Evolutionary conservation across 164 flowering plant species (phyloP), one percentile per base, ranked within the genome.

Genomic region (Macadamia integrifolia): DNA sequence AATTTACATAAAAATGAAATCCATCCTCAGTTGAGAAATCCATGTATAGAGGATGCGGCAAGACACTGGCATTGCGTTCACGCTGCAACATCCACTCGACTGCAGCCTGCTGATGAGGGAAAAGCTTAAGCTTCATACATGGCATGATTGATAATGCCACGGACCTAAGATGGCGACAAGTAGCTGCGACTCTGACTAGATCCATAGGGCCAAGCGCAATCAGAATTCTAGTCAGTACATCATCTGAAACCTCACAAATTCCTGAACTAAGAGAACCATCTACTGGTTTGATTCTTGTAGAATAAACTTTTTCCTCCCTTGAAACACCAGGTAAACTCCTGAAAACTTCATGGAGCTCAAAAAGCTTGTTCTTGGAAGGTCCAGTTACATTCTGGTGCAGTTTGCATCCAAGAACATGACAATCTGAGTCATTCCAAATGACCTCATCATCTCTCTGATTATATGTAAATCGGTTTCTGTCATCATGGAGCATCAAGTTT

Each of bases 61-160:
- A 66, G 59, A 80, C 75, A 73, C 79, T 84, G 59, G 82, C 75
- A 61, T 79, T 79, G 66, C 75, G 78, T 74, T 92, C 97, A 56
- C 98, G 90, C 17, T 81, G 80, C 65, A 94, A 72, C 98, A 94
- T 92, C 98, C 98, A 94, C 74, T 90, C 89, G 74, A 92, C 88
- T 43, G 98, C 98, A 57, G 86, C 88, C 73, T 86, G 88, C 77
- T 94, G 98, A 80, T 92, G 98, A 73, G 97, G 95, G 71, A 82
- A 94, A 43, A 94, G 85, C 68, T 86, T 94, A 32, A 94, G 93
- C 65, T 92, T 88, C 88, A 88, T 85, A 71, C 90, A 90, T 64
- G 98, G 97, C 89, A 88, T 86, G 63, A 94, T 71, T 35, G 83
- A 77, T 58, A 69, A 76, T 58, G 97, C 85, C 84, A 94, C 75